Evolutionary conservation across 2,329 filamentous ascomycete species (phyloP).

Genomic region (Stagonosporopsis tanaceti): DNA sequence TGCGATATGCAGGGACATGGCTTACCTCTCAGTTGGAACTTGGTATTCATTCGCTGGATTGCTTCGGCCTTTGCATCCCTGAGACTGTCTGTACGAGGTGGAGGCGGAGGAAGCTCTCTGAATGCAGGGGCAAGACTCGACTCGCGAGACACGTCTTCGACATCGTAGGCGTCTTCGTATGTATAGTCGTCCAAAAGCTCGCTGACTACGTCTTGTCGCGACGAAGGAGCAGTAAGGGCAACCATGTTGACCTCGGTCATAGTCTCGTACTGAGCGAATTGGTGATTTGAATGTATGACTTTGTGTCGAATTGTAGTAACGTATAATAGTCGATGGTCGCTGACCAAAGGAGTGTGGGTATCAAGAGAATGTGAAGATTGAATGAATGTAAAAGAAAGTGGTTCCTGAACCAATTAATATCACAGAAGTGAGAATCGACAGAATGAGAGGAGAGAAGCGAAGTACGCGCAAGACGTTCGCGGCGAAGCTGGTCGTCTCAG

Average conservation of each 20-base stretch:
- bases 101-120: slow-evolving; percentile 44
- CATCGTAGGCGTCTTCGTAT: slow-evolving; percentile 34
- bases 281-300: background rate
- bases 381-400: slow-evolving; percentile 29
- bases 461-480: slow-evolving; percentile 30
- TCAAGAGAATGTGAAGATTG: slow-evolving; percentile 27
- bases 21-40: slow-evolving; percentile 49
- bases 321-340: slow-evolving; percentile 1
- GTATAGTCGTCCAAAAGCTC: slow-evolving; percentile 50
- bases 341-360: slow-evolving; percentile 22
- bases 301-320: slow-evolving; percentile 1
- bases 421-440: slow-evolving; percentile 23
- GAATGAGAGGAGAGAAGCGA: slow-evolving; percentile 31
- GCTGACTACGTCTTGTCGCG: slow-evolving; percentile 50
- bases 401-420: slow-evolving; percentile 35
- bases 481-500: slow-evolving; percentile 44
- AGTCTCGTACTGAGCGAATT: slow-evolving; percentile 10
- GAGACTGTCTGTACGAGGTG: slow-evolving; percentile 34
- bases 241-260: slow-evolving; percentile 40
- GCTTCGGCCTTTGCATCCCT: slow-evolving; percentile 38
- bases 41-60: slow-evolving; percentile 37
- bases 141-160: slow-evolving; percentile 19
- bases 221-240: slow-evolving; percentile 36
- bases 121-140: slow-evolving; percentile 37
- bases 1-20: slow-evolving; percentile 5